These are phyloP conservation scores for Cercophora newfieldiana DNA, from an alignment of 495 filamentous ascomycete species.

Conservation along the genomic window DNA sequence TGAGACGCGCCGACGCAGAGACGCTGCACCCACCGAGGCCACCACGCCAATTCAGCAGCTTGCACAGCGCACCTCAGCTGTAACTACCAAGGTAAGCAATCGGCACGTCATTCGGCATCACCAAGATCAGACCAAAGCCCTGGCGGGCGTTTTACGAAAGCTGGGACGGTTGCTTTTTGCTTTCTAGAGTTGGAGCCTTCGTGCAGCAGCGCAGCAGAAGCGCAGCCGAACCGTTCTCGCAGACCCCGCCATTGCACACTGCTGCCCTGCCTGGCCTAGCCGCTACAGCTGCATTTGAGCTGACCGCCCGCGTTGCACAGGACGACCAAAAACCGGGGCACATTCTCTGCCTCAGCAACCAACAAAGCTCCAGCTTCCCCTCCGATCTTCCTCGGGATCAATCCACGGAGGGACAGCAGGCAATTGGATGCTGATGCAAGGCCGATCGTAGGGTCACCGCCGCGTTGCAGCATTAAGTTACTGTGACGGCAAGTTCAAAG, in stretches of 20 bases:
- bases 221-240: conserved; percentile 4
- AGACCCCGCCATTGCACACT: conserved; percentile 30
- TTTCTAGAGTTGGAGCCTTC: neutral
- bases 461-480: conserved; percentile 23
- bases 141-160: neutral
- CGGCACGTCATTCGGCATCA: conserved; percentile 3
- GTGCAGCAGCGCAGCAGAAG: neutral
- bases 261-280: conserved; percentile 27
- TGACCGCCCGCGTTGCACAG: conserved; percentile 41
- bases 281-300: conserved; percentile 21
- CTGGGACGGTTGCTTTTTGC: neutral
- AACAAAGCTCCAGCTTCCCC: conserved; percentile 3
- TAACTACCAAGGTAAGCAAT: neutral
- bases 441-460: conserved; percentile 4
- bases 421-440: conserved; percentile 18
- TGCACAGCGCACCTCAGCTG: neutral
- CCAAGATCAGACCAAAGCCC: neutral
- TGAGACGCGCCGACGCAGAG: neutral
- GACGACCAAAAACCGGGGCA: conserved; percentile 34
- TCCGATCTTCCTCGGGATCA: neutral
- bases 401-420: neutral
- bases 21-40: neutral
- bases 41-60: neutral
- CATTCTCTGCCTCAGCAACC: conserved; percentile 25
- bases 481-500: conserved; percentile 20